Evolutionary conservation across 108 stramenopile genomes (phyloP), one percentile per base, ranked within the genome.

Genomic region (Nannochloropsis oceanica): DNA sequence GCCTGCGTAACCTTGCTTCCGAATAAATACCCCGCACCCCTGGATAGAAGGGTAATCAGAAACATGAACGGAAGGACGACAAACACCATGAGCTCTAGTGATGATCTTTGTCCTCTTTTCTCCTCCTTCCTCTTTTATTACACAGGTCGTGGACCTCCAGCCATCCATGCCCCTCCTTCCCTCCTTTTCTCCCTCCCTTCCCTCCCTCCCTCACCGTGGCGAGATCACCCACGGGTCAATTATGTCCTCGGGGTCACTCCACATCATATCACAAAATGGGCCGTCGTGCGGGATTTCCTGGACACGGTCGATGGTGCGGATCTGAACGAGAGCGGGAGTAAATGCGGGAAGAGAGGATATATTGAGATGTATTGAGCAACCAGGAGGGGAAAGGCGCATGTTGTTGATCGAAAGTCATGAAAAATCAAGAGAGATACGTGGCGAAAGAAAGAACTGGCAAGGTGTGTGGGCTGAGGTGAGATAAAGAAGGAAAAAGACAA

Each of bases 251-350:
- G 98, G 97, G 91, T 97, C 97, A n/a, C 59, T 73, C 97, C 97
- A 99, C 79, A 99, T 86, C 85, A 99, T 91, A 85, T 99, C 97
- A 7, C 59, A 73, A n/a, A 97, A 96, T 43, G 97, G 95, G 20
- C 98, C 97, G 87, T 97, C 96, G 87, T 97, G 96, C 2, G 96
- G 96, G 20, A 96, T 95, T 88, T 97, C 97, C 86, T 95, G 95
- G 13, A 95, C 94, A 0, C 98, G 94, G 87, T 97, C 96, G 73
- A 99, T 89, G 82, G 95, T 94, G 42, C 95, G 95, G 44, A 97
- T 96, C 89, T 98, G 44, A 7, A 73, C 12, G 42, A 13, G 34
- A 7, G 14, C 82, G 44, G 43, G 26, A 25, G 24, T 5, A 9
- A 42, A 8, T 42, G 43, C 3, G 80, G 25, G 25, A 25, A 25